Evolutionary conservation across 2,329 filamentous ascomycete species (phyloP).

Genomic region (Stagonosporopsis rhizophila): DNA sequence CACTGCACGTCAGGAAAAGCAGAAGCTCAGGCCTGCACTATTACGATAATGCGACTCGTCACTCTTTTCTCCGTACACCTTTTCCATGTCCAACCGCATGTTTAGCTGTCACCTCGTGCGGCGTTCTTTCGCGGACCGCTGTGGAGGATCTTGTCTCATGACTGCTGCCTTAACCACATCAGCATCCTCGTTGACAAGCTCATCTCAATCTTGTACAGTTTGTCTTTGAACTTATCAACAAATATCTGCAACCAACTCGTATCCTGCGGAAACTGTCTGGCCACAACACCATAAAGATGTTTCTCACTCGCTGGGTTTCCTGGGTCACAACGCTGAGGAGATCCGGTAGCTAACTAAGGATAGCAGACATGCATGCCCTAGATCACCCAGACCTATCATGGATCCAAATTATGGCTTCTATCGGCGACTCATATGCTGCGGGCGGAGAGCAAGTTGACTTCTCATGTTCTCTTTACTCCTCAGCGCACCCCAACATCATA

Average conservation of each 20-base stretch:
- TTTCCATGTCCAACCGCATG: constrained; percentile 2
- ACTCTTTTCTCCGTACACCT: not conserved
- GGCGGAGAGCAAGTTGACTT: constrained; percentile 39
- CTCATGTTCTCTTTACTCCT: constrained; percentile 37
- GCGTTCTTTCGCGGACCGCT: constrained; percentile 19
- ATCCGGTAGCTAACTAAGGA: not conserved
- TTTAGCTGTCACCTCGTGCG: constrained; percentile 22
- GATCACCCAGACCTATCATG: constrained; percentile 22
- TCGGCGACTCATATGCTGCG: constrained; percentile 44
- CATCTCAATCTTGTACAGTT: not conserved
- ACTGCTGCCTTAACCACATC: constrained; percentile 16
- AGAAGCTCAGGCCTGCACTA: not conserved
- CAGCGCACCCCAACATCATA: constrained; percentile 38
- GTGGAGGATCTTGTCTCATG: constrained; percentile 18
- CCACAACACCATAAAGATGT: not conserved
- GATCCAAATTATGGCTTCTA: constrained; percentile 37
- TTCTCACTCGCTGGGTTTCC: not conserved
- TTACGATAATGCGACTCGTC: not conserved
- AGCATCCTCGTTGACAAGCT: not conserved
- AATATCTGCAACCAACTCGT: not conserved
- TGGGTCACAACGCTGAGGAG: constrained; percentile 6
- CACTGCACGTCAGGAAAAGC: not conserved
- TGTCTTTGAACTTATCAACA: not conserved
- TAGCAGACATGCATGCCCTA: not conserved
- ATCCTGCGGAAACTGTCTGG: not conserved